Conservation (phyloP, 768 basidiomycete genomes). For the Leccinum uliginosum region DNA sequence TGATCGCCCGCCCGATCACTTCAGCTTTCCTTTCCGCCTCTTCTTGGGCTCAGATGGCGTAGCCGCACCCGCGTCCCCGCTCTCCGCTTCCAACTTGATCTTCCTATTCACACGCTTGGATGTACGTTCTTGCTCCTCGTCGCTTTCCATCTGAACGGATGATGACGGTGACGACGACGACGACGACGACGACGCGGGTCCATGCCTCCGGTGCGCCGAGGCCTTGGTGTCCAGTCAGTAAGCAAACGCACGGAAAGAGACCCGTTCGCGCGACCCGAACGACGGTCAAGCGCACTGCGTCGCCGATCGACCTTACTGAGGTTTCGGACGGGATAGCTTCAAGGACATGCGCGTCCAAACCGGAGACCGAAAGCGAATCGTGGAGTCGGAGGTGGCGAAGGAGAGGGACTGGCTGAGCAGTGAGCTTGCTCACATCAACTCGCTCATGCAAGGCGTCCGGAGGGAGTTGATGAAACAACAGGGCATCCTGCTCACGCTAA, state of each 20-base stretch:
- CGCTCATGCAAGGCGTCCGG: background rate
- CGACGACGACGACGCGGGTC: no score
- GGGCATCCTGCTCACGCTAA: background rate
- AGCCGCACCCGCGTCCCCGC: slow-evolving; percentile 43
- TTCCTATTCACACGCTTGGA: slow-evolving; percentile 52
- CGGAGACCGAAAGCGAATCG: background rate
- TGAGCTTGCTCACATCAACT: no score
- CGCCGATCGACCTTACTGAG: no score
- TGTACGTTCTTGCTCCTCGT: slow-evolving; percentile 74
- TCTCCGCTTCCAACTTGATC: slow-evolving; percentile 49
- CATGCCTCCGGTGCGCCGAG: no score
- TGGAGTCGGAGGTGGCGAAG: no score
- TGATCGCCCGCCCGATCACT: slow-evolving; percentile 45
- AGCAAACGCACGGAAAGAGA: background rate
- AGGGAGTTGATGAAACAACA: background rate
- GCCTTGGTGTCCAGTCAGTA: no score
- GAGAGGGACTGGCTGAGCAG: no score
- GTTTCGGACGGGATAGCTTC: no score
- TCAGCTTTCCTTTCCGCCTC: slow-evolving; percentile 74
- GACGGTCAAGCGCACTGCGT: background rate
- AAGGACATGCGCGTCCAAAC: no score
- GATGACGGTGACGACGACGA: no score
- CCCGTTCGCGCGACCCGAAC: background rate
- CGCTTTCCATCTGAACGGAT: slow-evolving; percentile 54
- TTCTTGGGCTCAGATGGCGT: slow-evolving; percentile 54